phyloP scores from a whole-genome alignment of 805 yeast genomes.

The Wilhelminamyces savonicus region DNA sequence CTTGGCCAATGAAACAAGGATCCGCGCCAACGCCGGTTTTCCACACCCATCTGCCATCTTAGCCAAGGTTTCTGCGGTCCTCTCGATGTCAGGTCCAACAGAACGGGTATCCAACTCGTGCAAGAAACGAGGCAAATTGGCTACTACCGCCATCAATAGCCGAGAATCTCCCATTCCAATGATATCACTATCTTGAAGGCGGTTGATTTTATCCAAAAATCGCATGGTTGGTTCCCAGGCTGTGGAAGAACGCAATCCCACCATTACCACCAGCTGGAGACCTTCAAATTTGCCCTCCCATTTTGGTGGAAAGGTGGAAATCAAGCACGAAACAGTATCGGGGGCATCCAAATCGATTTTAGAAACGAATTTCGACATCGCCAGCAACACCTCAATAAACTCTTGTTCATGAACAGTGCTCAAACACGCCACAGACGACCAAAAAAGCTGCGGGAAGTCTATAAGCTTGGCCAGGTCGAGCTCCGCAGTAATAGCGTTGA shows the following conservation, averaged over 20 bases:
- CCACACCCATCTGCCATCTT: conserved; percentile 53
- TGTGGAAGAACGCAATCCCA: conserved; percentile 76
- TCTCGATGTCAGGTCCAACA: conserved; percentile 42
- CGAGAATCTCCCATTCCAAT: conserved; percentile 69
- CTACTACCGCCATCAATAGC: conserved; percentile 62
- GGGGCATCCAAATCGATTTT: conserved; percentile 83
- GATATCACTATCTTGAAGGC: conserved; percentile 64
- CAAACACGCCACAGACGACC: conserved; percentile 92
- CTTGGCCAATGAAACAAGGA: conserved; percentile 70
- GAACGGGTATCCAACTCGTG: conserved; percentile 62
- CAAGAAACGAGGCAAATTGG: conserved; percentile 78
- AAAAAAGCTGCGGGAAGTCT: conserved; percentile 87
- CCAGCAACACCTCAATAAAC: conserved; percentile 79
- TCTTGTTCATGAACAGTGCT: conserved; percentile 90
- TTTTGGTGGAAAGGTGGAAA: conserved; percentile 83
- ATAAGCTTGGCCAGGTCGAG: conserved; percentile 70
- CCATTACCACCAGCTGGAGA: conserved; percentile 67
- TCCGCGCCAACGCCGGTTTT: conserved; percentile 57
- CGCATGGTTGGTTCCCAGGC: conserved; percentile 74
- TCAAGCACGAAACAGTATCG: conserved; percentile 76
- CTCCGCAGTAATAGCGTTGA: conserved; percentile 88
- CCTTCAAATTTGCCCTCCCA: conserved; percentile 97
- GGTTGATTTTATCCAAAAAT: conserved; percentile 65
- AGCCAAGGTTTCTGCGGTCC: conserved; percentile 41
- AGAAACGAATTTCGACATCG: conserved; percentile 74